Base-by-base conservation (phyloP, 1,284 basidiomycete genomes). In the Sanghuangporus sanghuang region DNA sequence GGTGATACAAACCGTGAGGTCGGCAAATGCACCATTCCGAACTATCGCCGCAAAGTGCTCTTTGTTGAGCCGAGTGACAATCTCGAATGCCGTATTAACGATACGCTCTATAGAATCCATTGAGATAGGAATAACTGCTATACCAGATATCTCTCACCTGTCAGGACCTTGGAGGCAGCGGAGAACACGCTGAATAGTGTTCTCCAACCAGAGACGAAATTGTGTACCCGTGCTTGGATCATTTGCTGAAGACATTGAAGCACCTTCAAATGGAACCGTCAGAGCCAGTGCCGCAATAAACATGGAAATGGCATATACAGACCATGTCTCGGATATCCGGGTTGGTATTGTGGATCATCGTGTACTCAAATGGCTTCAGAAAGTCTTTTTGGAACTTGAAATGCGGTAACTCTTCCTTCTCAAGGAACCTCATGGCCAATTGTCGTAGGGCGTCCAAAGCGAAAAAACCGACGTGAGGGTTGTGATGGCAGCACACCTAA, bases 341-440 rank as follows among this genome's bases (percentile, higher is more conserved):
- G 74, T 98, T 97, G 65, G 88, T 85, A 76, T 98, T 99, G 73
- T 98, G 92, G 50, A 91, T 85, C 92, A 99, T 99, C 1, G 98
- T 96, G 74, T 97, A 91, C 77, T 99, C 96, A 74, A 99, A 99
- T 1, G 97, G 97, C 73, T 95, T 93, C 62, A 99, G 77, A 77
- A 99, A 99, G 74, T 99, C 97, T 76, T 99, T 99, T 71, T 99
- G 97, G 78, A 99, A 99, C 73, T 96, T 95, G 85, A 99, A 99
- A 77, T 98, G 95, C 0, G 95, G 87, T 67, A 99, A 75, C 75
- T 99, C 97, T 73, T 99, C 96, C 77, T 99, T 99, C 76, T 99
- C 97, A 71, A 99, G 81, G 77, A 99, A 99, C 54, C 96, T 89
- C 94, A 97, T 98, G 2, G 97, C 96, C 46, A 99, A 80, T 76